phyloP scores from a whole-genome alignment of 2,329 filamentous ascomycete species.

The Aspergillus neotritici region DNA sequence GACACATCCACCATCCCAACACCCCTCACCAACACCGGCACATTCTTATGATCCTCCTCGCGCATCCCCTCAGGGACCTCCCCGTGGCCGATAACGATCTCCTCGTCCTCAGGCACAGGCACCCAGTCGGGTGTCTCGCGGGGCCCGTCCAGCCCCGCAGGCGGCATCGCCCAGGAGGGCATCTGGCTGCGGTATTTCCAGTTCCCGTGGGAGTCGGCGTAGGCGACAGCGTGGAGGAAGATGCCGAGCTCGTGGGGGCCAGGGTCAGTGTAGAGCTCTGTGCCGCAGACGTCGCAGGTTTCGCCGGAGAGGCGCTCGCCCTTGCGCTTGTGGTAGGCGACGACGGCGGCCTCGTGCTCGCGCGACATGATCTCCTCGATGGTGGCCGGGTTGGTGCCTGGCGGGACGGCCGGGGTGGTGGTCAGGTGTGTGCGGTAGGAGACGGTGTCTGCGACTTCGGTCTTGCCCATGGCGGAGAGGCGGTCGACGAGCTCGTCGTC shows the following conservation, averaged over 20 bases:
- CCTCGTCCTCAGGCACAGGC: constrained; percentile 33
- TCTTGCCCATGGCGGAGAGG: constrained; percentile 85
- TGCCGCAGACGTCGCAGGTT: constrained; percentile 73
- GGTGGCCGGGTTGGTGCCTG: constrained; percentile 31
- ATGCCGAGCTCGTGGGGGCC: constrained; percentile 84
- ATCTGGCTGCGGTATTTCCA: constrained; percentile 86
- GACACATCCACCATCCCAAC: constrained; percentile 34
- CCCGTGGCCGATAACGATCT: constrained; percentile 35
- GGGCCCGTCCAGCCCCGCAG: constrained; percentile 65
- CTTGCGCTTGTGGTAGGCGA: constrained; percentile 80
- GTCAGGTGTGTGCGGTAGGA: constrained; percentile 64
- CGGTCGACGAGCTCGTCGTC: constrained; percentile 88
- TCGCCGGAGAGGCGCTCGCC: constrained; percentile 91
- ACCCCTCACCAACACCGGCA: constrained; percentile 28
- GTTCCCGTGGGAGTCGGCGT: constrained; percentile 72
- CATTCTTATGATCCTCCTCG: constrained; percentile 18
- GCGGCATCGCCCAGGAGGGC: constrained; percentile 81
- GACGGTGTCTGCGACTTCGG: constrained; percentile 82
- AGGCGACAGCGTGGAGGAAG: constrained; percentile 87
- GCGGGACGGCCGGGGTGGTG: constrained; percentile 33
- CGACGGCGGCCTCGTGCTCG: constrained; percentile 73
- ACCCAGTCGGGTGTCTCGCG: constrained; percentile 54
- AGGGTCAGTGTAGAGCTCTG: constrained; percentile 88
- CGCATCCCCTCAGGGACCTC: constrained; percentile 24
- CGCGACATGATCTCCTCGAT: constrained; percentile 39